Conservation (phyloP, 1,284 basidiomycete genomes). For the Xerocomus amazonicus region DNA sequence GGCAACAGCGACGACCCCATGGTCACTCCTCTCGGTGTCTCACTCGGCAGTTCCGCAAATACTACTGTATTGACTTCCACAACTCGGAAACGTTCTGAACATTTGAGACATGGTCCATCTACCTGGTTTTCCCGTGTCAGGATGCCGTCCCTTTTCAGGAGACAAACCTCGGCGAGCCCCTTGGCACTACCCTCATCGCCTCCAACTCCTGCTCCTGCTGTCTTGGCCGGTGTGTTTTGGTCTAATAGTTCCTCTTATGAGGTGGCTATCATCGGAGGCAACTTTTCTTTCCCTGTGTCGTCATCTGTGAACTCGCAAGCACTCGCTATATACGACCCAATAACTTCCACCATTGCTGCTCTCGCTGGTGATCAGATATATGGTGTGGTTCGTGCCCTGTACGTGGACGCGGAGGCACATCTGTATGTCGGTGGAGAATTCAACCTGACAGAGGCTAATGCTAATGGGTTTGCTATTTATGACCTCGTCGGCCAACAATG, state of each 20-base stretch:
- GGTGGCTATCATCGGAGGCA: constrained; percentile 83
- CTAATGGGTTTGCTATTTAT: constrained; percentile 73
- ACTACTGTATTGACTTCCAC: constrained; percentile 29
- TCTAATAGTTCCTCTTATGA: constrained; percentile 68
- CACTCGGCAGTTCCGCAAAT: constrained; percentile 41
- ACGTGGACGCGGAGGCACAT: constrained; percentile 57
- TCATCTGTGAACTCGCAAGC: constrained; percentile 48
- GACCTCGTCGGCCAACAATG: constrained; percentile 63
- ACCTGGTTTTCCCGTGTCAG: constrained; percentile 52
- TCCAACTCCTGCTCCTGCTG: constrained; percentile 67
- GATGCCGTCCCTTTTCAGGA: constrained; percentile 47
- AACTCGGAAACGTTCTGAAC: constrained; percentile 37
- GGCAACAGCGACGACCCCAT: constrained; percentile 47
- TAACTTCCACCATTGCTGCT: constrained; percentile 46
- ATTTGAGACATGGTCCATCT: constrained; percentile 35
- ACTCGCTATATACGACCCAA: constrained; percentile 73
- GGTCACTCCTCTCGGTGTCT: constrained; percentile 55
- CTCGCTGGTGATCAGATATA: constrained; percentile 59
- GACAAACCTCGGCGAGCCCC: constrained; percentile 45
- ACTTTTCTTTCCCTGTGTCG: constrained; percentile 67
- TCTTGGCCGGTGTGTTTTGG: constrained; percentile 89
- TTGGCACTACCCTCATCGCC: constrained; percentile 53
- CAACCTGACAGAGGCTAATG: constrained; percentile 50
- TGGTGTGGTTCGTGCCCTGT: constrained; percentile 71
- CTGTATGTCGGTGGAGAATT: constrained; percentile 85